Base-by-base conservation (phyloP, 2,329 filamentous ascomycete species). In the Pyrenophora seminiperda region DNA sequence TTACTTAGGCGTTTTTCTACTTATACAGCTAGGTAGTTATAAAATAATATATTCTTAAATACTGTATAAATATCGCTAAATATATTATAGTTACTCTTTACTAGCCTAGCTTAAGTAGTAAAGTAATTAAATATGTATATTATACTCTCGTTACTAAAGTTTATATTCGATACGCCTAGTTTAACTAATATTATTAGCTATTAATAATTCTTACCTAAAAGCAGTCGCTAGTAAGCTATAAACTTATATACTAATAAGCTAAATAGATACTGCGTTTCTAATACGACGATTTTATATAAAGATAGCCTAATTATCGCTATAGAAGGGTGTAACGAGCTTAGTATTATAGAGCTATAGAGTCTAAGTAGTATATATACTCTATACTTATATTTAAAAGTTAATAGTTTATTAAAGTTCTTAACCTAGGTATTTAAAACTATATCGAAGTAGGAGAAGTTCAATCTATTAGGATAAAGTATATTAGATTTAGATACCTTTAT, bases 71-170 rank as follows among this genome's bases (percentile, higher is more conserved):
- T 62, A 2, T 68, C 58, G 0, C 85, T 75, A 0, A 82, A 63
- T 15, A 62, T 45, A 39, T 1, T 53, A 2, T 56, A 27, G 1
- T 24, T 33, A 24, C 13, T 22, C 27, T 18, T 71, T 67, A 4
- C 64, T 61, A 83, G 83, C 0, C 86, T 86, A 2, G 75, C 77
- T 56, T 88, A 80, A 0, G 79, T 55, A 1, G 77, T 73, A 3
- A 87, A 71, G 9, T 81, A 79, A 3, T 71, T 70, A 3, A 88
- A 62, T 0, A 87, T 57, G 0, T 72, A 46, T 9, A 75, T 72
- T 0, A 80, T 80, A 1, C 76, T 73, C 34, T 81, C 75, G 1
- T 75, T 78, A 39, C 79, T 81, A 53, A 88, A 81, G 55, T 88
- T 86, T 3, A 89, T 41, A 50, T 17, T 80, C 73, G 79, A 76